phyloP scores from a whole-genome alignment of 768 basidiomycete species.

The Pleurotus tuber-regium region DNA sequence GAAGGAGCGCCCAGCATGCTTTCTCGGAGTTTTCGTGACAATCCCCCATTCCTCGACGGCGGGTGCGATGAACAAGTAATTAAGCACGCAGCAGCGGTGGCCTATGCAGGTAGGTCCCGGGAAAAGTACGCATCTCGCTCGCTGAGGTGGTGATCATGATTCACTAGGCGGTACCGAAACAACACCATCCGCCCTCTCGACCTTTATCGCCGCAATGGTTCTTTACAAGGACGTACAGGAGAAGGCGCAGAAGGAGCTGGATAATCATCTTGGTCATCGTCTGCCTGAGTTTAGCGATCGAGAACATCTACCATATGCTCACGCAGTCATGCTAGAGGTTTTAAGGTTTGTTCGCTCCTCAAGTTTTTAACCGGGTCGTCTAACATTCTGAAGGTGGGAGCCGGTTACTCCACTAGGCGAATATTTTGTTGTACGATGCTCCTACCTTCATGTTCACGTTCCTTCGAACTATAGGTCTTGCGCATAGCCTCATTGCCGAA shows the following conservation, averaged over 20 bases:
- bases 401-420: neutral
- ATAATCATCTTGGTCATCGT: conserved; percentile 16
- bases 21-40: neutral
- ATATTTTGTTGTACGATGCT: neutral
- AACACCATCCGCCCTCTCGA: neutral
- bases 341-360: conserved; percentile 13
- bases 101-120: neutral
- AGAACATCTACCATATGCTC: conserved; percentile 24
- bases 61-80: conserved; percentile 2
- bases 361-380: neutral
- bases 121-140: neutral
- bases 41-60: neutral
- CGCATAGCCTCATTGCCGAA: neutral
- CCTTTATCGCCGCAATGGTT: conserved; percentile 17
- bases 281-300: conserved; percentile 18
- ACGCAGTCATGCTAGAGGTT: conserved; percentile 39
- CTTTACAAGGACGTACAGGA: conserved; percentile 15
- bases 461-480: neutral
- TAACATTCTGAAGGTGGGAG: neutral
- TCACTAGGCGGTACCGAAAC: conserved; percentile 40
- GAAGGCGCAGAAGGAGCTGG: conserved; percentile 20
- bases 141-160: neutral
- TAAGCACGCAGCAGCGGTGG: neutral
- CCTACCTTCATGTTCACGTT: neutral
- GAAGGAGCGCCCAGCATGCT: neutral